Base-by-base conservation (phyloP, 1,284 basidiomycete genomes). In the Stygiomarasmius scandens region DNA sequence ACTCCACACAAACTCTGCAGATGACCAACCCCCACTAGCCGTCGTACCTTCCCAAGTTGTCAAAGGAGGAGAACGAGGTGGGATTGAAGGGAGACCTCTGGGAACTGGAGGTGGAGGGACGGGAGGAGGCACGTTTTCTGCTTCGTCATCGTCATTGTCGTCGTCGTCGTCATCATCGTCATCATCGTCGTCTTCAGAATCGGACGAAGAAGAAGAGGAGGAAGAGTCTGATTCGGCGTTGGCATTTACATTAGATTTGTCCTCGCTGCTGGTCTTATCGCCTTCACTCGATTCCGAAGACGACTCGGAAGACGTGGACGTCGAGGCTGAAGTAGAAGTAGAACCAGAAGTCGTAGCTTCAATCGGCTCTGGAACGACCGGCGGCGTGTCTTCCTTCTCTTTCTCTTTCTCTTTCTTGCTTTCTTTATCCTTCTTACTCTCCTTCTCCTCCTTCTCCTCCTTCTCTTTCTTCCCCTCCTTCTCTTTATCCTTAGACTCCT, bases 401-500 rank as follows among this genome's bases (percentile, higher is more conserved):
- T 69, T 64, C 44, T 64, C 63, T 59, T 65, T 64, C 61, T 52
- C 68, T 51, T 71, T 77, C 41, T 14, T 67, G n/a, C n/a, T n/a
- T n/a, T n/a, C n/a, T n/a, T n/a, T n/a, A n/a, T n/a, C 64, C 53
- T 71, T 67, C 20, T 63, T 60, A 64, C 78, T 75, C 61, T 70
- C 72, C 62, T 74, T 77, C 45, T 73, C 71, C 63, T 76, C 74
- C 67, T 76, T 75, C 29, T 76, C 74, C 62, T 79, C 74, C 58
- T 78, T 71, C 59, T 79, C 78, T 58, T 74, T 76, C 61, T 81
- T 73, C 59, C 72, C 75, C 62, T 73, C 66, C 58, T 70, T 65
- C 66, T 79, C 76, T 58, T 72, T 73, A 66, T 77, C 79, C 54
- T 77, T 73, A 62, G 77, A 76, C 60, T 79, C 74, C 57, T 81